Evolutionary conservation across 169 alveolate genomes (phyloP).

Genomic region (Cryptosporidium ubiquitum): DNA sequence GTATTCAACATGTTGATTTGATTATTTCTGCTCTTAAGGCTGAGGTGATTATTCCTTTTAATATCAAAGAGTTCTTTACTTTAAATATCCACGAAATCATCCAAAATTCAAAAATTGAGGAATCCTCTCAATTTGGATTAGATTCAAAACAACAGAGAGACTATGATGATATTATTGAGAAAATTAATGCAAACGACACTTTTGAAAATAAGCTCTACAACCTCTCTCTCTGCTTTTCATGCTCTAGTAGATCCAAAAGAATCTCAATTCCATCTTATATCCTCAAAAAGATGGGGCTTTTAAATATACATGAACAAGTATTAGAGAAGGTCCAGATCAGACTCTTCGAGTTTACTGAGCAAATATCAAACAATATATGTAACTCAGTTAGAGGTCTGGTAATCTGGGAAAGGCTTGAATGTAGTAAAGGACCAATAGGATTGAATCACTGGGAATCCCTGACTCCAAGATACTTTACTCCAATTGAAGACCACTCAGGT

Average conservation of each 20-base stretch:
- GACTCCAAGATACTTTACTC: constrained; percentile 83
- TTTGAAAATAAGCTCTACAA: constrained; percentile 30
- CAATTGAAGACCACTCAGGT: constrained; percentile 76
- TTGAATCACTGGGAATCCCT: constrained; percentile 79
- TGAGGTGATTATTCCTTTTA: constrained; percentile 76
- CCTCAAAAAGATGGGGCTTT: constrained; percentile 27
- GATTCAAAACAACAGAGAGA: neutral
- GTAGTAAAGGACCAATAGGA: constrained; percentile 77
- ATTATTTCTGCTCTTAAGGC: constrained; percentile 81
- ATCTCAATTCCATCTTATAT: constrained; percentile 20
- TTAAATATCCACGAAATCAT: constrained; percentile 32
- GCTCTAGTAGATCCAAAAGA: constrained; percentile 22
- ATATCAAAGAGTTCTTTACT: constrained; percentile 76
- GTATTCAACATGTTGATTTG: constrained; percentile 76
- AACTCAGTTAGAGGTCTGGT: constrained; percentile 76
- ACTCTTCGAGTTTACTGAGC: constrained; percentile 48
- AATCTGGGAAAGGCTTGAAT: constrained; percentile 77
- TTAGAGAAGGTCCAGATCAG: constrained; percentile 39
- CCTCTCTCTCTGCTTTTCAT: constrained; percentile 15
- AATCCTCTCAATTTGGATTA: neutral
- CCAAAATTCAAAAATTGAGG: neutral
- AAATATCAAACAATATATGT: constrained; percentile 30
- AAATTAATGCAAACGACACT: neutral
- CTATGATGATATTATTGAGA: constrained; percentile 29
- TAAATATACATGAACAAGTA: neutral